Percentiles rank a stretch among this genome's conserved stretches.
Conservation (phyloP, 2,329 filamentous ascomycete genomes). For the Aspergillus pseudoglaucus region DNA sequence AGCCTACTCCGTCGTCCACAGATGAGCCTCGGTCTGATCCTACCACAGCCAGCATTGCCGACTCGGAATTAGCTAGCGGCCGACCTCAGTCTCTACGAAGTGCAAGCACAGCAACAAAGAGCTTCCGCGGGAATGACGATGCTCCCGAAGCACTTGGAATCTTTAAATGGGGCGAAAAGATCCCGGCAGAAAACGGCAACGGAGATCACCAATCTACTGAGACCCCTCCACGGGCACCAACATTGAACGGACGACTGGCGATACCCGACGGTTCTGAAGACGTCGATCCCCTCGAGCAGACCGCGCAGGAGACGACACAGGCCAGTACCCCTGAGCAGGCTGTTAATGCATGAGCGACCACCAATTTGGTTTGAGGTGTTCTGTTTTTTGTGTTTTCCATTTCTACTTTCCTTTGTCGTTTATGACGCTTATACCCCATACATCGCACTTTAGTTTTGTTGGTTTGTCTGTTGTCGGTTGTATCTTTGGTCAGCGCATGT, state of each 20-base stretch:
- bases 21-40: conserved; percentile 35
- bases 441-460: conserved; percentile 2
- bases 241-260: not conserved
- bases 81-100: conserved; percentile 59
- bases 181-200: conserved; percentile 1
- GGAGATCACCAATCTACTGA: conserved; percentile 1
- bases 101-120: conserved; percentile 60
- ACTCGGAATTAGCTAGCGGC: conserved; percentile 31
- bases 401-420: not conserved
- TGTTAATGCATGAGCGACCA: conserved; percentile 19
- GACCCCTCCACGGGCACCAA: not conserved
- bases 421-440: conserved; percentile 9
- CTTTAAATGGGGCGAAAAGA: conserved; percentile 1
- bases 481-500: not conserved
- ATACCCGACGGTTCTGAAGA: conserved; percentile 5
- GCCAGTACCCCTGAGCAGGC: conserved; percentile 20
- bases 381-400: not conserved
- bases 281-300: conserved; percentile 6
- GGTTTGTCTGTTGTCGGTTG: conserved; percentile 1
- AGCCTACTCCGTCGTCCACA: conserved; percentile 32
- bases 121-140: conserved; percentile 29
- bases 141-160: conserved; percentile 8
- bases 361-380: not conserved
- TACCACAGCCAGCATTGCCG: conserved; percentile 18
- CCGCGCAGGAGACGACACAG: conserved; percentile 12